Evolutionary conservation across 2,329 filamentous ascomycete species (phyloP), one percentile per base, ranked within the genome.

Genomic region (Epichloe aotearoae): DNA sequence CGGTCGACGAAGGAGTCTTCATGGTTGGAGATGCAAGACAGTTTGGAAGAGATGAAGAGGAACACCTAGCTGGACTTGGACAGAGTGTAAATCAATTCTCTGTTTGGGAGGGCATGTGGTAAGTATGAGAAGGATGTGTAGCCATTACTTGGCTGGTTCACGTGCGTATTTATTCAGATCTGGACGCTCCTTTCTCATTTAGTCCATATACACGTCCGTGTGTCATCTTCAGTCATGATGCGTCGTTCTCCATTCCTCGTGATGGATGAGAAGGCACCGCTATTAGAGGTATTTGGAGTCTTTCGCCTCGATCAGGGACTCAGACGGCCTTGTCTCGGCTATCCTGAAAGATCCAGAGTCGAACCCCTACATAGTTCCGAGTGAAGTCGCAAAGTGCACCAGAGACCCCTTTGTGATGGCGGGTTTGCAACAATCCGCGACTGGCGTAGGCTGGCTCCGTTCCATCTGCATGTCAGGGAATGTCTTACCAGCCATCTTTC

Each of bases 1-100:
- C 64, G 55, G 72, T 55, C 53, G 68, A 53, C 26, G 62, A 56
- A 46, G 63, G 53, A 53, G 64, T 62, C 63, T 69, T 67, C 73
- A 76, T 76, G 42, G 60, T 72, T 59, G 14, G 38, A n/a, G 20
- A 14, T 15, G 19, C 7, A 20, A 33, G 5, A 20, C 12, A 33
- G 30, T 20, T 20, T 8, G 11, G 33, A 45, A 12, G 6, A 41
- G 12, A 19, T n/a, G 7, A 41, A 41, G 10, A 20, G 39, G 4
- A 41, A 41, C 11, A 17, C 5, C 39, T 12, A 41, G 38, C 7
- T 17, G n/a, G 17, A 30, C 7, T 10, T 30, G 7, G 1, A 30
- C 26, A 30, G 8, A 30, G 26, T 8, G 26, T 7, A 10, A 30
- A 30, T 30, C 26, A 10, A 30, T 30, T 30, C 2, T 30, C 26